Base-by-base conservation (phyloP, 23 red algal genomes). In the Gracilariopsis chorda region DNA sequence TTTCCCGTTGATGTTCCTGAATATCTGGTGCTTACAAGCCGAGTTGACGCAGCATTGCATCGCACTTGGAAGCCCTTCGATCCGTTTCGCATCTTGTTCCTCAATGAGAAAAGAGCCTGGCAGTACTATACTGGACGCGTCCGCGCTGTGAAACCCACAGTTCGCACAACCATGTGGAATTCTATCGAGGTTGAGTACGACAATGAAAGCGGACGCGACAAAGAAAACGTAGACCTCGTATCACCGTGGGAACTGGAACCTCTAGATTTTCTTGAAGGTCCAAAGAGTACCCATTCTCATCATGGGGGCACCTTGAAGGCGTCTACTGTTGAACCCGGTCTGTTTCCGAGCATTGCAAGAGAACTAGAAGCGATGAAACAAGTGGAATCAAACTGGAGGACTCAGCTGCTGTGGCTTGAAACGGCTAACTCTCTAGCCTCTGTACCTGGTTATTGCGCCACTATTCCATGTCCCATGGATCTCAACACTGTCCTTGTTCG, bases 1-100 rank as follows among this genome's bases (percentile, higher is more conserved):
- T 93, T 88, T 70, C 91, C 91, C 41, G 90, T 93, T 7, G 95
- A 97, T 48, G 78, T 64, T 32, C 86, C 95, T n/a, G 95, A 97
- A 49, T 97, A 93, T 52, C 34, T 97, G 53, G 95, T 97, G 7
- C 51, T 97, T 23, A 80, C 72, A 7, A 75, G 82, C 36, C 83
- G 95, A 19, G 95, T 97, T 1, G 56, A 83, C 19, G 56, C 59
- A 23, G 86, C 95, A 17, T 53, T 90, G 34, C 25, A 59, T 42
- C 64, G 75, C 3, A 53, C 84, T 45, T 97, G 95, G 95, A 82
- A 70, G 25, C 63, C 80, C 4, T 62, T 57, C 1, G 95, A 97
- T 62, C 89, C 62, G 52, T 97, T 97, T 86, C 95, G 89, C 36
- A 97, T 93, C 51, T 57, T 97, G 7, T 97, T 95, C 48, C 33